phyloP scores from a whole-genome alignment of 805 yeast species.

The Wickerhamomyces sydowiorum region DNA sequence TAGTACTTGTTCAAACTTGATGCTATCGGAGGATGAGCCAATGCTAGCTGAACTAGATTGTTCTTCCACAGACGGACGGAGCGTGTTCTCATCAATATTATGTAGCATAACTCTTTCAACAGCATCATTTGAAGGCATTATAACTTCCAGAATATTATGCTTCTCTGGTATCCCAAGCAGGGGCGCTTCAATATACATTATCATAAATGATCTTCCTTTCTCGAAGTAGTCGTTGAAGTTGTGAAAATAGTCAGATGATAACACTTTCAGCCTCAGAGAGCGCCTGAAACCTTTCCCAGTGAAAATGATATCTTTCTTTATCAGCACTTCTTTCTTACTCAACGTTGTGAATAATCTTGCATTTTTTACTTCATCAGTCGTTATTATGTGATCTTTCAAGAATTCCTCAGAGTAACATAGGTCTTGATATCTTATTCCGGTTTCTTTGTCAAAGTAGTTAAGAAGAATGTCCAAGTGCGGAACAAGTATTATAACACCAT shows the following conservation, averaged over 20 bases:
- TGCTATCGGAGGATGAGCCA: conserved; percentile 4
- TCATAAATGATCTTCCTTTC: conserved; percentile 47
- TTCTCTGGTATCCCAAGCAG: conserved; percentile 34
- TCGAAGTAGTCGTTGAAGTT: conserved; percentile 58
- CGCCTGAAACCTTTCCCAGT: conserved; percentile 55
- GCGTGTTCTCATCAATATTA: neutral
- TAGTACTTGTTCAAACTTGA: conserved; percentile 33
- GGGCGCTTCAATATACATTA: conserved; percentile 54
- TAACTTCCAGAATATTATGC: conserved; percentile 1
- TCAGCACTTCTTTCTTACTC: conserved; percentile 47
- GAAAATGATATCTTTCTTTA: conserved; percentile 48
- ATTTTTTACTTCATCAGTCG: conserved; percentile 26
- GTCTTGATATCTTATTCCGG: conserved; percentile 38
- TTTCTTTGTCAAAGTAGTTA: conserved; percentile 31
- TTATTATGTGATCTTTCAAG: conserved; percentile 55
- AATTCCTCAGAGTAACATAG: conserved; percentile 56
- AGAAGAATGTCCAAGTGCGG: conserved; percentile 50
- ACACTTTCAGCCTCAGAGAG: conserved; percentile 38
- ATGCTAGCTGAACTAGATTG: too few relatives aligned
- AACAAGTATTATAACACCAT: conserved; percentile 54
- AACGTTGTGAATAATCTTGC: conserved; percentile 45
- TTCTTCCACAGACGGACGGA: too few relatives aligned
- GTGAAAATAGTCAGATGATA: conserved; percentile 39
- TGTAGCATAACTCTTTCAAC: neutral
- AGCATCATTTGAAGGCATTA: conserved; percentile 5